A percentile compares a stretch with the other conserved stretches of the same genome.
phyloP scores from a whole-genome alignment of 2,329 filamentous ascomycete genomes.

The Ophiobolus disseminans region DNA sequence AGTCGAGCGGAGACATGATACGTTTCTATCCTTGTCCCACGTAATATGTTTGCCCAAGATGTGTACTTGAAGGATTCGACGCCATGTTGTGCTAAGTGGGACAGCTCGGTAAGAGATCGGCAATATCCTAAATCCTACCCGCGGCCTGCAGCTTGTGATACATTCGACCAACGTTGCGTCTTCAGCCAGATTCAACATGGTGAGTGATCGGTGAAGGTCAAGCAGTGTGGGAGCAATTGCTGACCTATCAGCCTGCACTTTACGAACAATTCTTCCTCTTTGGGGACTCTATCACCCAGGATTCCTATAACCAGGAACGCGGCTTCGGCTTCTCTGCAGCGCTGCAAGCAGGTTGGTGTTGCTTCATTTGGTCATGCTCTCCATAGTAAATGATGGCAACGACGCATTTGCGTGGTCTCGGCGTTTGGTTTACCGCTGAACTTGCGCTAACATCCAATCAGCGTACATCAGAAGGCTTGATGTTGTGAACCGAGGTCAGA shows the following conservation, averaged over 20 bases:
- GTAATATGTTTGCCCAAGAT: not conserved
- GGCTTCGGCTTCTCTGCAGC: conserved; percentile 79
- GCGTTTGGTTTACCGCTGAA: not conserved
- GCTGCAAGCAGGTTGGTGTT: conserved; percentile 69
- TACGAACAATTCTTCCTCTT: conserved; percentile 71
- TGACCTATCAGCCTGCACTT: conserved; percentile 32
- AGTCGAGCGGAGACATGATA: not conserved
- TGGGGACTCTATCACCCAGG: conserved; percentile 87
- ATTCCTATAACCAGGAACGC: conserved; percentile 64
- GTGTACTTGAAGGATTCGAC: not conserved
- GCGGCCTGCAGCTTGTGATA: conserved; percentile 5
- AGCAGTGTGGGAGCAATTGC: not conserved
- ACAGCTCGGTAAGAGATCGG: not conserved
- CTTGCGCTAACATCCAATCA: conserved; percentile 42
- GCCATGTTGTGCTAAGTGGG: not conserved
- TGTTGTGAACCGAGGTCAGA: conserved; percentile 86
- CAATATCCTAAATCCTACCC: conserved; percentile 6
- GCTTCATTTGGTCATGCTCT: too few species aligned
- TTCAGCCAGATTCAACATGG: conserved; percentile 10
- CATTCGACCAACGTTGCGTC: conserved; percentile 2
- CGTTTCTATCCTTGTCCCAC: not conserved
- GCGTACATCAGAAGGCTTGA: conserved; percentile 80
- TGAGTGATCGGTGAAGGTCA: conserved; percentile 9
- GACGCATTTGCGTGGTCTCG: too few species aligned
- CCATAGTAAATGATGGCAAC: not conserved